Evolutionary conservation across 371 early-diverging fungal species (phyloP).

Genomic region (Parasitella parasitica): DNA sequence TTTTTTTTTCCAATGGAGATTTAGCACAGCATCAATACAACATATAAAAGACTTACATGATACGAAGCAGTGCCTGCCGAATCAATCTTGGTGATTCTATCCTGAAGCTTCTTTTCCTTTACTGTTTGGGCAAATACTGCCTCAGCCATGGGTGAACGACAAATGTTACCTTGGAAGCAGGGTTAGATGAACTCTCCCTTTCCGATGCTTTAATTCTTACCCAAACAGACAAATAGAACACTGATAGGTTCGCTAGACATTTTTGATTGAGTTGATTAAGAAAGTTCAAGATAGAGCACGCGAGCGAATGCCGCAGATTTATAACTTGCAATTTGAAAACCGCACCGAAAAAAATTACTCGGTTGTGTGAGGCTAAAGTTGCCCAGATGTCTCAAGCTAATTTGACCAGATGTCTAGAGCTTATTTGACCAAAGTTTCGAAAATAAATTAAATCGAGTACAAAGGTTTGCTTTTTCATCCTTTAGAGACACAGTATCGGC

Average conservation of each 20-base stretch:
- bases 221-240: conserved; percentile 82
- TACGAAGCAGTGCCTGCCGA: conserved; percentile 87
- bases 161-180: conserved; percentile 74
- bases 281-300: background rate
- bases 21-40: background rate
- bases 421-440: too few relatives aligned
- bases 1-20: too few relatives aligned
- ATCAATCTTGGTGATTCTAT: conserved; percentile 73
- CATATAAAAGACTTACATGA: conserved; percentile 53
- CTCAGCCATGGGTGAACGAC: conserved; percentile 89
- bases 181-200: background rate
- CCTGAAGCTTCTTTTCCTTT: conserved; percentile 52
- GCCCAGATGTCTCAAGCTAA: too few relatives aligned
- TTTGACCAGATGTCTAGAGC: too few relatives aligned
- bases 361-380: too few relatives aligned
- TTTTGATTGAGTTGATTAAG: background rate
- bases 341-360: too few relatives aligned
- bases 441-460: too few relatives aligned
- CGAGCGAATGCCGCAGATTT: background rate
- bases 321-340: too few relatives aligned
- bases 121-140: conserved; percentile 86
- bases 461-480: too few relatives aligned
- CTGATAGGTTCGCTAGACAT: conserved; percentile 32
- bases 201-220: conserved; percentile 24
- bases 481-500: too few relatives aligned